Conservation (phyloP, 2,329 filamentous ascomycete species). For the Fusarium piperis region DNA sequence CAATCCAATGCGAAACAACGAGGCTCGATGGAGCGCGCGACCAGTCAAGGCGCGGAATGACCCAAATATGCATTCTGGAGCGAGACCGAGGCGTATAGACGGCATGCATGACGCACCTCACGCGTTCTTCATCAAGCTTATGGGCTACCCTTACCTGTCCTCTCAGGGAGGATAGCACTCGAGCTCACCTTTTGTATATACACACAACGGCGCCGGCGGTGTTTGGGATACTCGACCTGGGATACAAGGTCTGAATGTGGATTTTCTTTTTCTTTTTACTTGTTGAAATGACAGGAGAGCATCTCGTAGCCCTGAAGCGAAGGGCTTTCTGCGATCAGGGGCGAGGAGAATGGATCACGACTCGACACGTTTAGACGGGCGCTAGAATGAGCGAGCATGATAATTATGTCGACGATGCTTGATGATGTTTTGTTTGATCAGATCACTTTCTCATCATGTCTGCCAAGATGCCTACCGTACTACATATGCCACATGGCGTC, state of each 20-base stretch:
- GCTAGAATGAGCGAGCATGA: neutral
- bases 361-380: slow-evolving; percentile 1
- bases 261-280: slow-evolving; percentile 16
- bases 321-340: neutral
- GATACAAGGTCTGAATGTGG: slow-evolving; percentile 22
- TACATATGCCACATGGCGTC: neutral
- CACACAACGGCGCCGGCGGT: slow-evolving; percentile 35
- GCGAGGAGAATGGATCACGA: neutral
- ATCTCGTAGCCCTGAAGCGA: neutral
- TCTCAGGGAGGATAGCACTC: neutral
- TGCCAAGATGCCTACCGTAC: neutral
- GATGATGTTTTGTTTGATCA: neutral
- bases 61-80: slow-evolving; percentile 10
- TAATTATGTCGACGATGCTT: slow-evolving; percentile 1
- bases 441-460: neutral
- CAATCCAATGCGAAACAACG: slow-evolving; percentile 32
- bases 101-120: slow-evolving; percentile 9
- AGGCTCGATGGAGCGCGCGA: slow-evolving; percentile 15
- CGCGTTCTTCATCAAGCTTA: slow-evolving; percentile 7
- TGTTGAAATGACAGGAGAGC: neutral
- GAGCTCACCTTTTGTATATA: slow-evolving; percentile 24
- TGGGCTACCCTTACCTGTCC: neutral
- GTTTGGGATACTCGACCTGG: slow-evolving; percentile 31
- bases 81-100: slow-evolving; percentile 21
- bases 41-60: slow-evolving; percentile 1